Conservation (phyloP, 23 red algal species). For the Gracilaria gracilis region DNA sequence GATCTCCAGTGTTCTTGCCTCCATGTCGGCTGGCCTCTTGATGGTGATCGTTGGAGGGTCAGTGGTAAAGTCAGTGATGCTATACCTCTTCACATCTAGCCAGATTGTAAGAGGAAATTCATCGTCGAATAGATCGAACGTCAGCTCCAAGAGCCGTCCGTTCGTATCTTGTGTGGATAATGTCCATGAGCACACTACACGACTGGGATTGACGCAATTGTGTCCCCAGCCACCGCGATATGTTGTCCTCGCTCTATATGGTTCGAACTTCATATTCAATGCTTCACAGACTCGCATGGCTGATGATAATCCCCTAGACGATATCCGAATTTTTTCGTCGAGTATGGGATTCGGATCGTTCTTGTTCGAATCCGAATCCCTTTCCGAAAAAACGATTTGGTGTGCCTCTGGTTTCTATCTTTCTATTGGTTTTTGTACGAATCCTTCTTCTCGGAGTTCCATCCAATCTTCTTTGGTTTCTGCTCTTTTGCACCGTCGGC, state of each 20-base stretch:
- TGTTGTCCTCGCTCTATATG: background rate
- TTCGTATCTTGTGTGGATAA: background rate
- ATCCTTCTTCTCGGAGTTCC: background rate
- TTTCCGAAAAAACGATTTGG: constrained; percentile 1
- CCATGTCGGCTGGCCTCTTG: constrained; percentile 34
- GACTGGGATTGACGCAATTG: constrained; percentile 2
- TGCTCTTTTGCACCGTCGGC: background rate
- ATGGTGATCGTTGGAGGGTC: constrained; percentile 21
- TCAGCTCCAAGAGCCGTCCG: background rate
- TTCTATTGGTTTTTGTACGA: background rate
- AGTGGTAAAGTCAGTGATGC: background rate
- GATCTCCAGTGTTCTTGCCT: background rate
- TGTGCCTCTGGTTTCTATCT: background rate
- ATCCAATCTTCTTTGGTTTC: background rate
- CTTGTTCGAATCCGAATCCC: background rate
- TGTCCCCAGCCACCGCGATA: constrained; percentile 4
- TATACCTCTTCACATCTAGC: constrained; percentile 9
- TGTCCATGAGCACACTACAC: constrained; percentile 7
- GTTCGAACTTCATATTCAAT: constrained; percentile 4
- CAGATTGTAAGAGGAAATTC: constrained; percentile 21
- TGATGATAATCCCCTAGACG: background rate
- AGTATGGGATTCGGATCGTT: constrained; percentile 24
- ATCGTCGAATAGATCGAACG: constrained; percentile 38
- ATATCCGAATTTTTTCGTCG: background rate
- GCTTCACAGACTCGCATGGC: background rate